Base-by-base conservation (phyloP, 2,329 filamentous ascomycete species). In the Aspergillus oerlinghausenensis region DNA sequence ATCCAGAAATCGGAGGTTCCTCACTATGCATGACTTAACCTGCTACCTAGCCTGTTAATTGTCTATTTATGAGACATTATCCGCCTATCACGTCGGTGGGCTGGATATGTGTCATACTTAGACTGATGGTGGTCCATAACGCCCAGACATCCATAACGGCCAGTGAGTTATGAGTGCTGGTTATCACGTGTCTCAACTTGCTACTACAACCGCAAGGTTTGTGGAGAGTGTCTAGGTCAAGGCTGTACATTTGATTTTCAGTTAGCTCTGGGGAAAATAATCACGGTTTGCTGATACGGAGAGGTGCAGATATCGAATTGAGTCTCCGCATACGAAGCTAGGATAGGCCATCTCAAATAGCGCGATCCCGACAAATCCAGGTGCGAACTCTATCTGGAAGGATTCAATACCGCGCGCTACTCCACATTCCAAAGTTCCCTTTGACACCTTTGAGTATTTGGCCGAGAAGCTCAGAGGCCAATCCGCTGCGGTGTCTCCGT, bases 381-480 rank as follows among this genome's bases (percentile, higher is more conserved):
- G 25, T 42, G 19, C 14, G 43, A 55, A 55, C 49, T 55, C 49
- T 52, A 55, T 55, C 54, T 48, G 29, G 38, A 40, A 38, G 49
- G 42, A 48, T 55, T 40, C 25, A 19, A 49, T 55, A 38, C 23
- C 45, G 29, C 45, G 29, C 32, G 40, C 21, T 50, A 38, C 52
- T 54, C 54, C 54, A 55, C 54, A 48, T 8, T 47, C 49, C 45
- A 28, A 21, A 19, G 17, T 26, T 35, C 40, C 48, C 19, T 23
- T 23, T 14, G 21, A 10, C 28, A 8, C 21, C 11, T 23, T 35
- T 14, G 21, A n/a, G 49, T 50, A 7, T 1, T 14, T 19, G 21
- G 26, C 32, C 5, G n/a, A 35, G 49, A 51, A n/a, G 49, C 29
- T 35, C 49, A 38, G 26, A 35, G 11, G 19, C 19, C 21, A 43